Conservation (phyloP, 1,284 basidiomycete species). For the Pseudozyma pruni region DNA sequence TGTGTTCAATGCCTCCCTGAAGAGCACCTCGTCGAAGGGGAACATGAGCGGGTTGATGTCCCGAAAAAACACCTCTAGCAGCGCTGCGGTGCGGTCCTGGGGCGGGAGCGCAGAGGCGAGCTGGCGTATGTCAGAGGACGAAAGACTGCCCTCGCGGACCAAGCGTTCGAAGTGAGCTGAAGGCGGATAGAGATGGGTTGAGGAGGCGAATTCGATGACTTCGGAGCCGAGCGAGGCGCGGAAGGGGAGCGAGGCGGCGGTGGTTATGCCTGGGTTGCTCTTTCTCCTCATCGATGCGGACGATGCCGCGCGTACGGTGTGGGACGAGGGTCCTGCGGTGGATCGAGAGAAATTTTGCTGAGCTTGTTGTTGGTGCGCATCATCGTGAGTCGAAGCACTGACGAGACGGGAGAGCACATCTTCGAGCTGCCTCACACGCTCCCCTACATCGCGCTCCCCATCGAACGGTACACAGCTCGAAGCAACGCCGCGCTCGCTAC, state of each 20-base stretch:
- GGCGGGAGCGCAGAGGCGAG: constrained; percentile 14
- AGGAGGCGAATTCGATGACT: constrained; percentile 24
- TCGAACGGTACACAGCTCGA: constrained; percentile 17
- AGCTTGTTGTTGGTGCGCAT: no score
- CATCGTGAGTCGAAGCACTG: no score
- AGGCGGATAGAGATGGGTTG: constrained; percentile 21
- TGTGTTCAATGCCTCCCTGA: constrained; percentile 23
- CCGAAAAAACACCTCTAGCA: constrained; percentile 31
- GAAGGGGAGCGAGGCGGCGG: constrained; percentile 24
- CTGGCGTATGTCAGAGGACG: constrained; percentile 4
- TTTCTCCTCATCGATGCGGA: constrained; percentile 9
- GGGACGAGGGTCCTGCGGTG: background rate
- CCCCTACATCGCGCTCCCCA: constrained; percentile 5
- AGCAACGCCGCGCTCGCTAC: constrained; percentile 28
- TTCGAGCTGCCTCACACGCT: no score
- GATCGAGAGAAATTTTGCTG: background rate
- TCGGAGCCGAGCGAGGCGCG: constrained; percentile 22
- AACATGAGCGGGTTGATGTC: constrained; percentile 37
- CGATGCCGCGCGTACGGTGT: background rate
- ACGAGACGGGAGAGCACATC: constrained; percentile 9
- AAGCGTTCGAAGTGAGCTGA: constrained; percentile 25
- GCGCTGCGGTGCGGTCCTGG: constrained; percentile 2
- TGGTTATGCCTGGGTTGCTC: constrained; percentile 22
- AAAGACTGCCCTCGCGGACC: constrained; percentile 15
- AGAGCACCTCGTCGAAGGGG: constrained; percentile 34